These are phyloP conservation scores for Starmerella bacillaris DNA, from an alignment of 805 yeast species.

Conservation along the genomic window DNA sequence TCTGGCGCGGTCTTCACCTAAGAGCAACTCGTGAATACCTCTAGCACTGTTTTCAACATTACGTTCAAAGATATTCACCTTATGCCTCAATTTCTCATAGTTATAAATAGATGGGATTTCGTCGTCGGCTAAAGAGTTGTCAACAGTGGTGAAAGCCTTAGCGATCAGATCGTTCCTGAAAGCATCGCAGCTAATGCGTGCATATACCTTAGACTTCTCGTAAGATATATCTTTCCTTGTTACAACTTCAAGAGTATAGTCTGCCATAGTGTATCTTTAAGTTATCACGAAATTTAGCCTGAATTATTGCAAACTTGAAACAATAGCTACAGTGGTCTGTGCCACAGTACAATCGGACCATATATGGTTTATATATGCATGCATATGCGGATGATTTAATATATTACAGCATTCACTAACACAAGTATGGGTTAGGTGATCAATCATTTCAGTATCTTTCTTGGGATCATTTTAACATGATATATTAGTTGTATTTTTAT, in stretches of 20 bases:
- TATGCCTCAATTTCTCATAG: slow-evolving; percentile 2
- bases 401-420: too few species aligned
- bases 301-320: too few species aligned
- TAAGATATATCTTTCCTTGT: slow-evolving; percentile 2
- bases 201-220: slow-evolving; percentile 3
- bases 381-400: too few species aligned
- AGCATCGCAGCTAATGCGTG: slow-evolving; percentile 6
- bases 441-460: too few species aligned
- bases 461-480: too few species aligned
- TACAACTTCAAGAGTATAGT: not conserved
- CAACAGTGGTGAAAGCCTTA: not conserved
- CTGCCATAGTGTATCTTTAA: too few species aligned
- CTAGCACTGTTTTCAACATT: slow-evolving; percentile 1
- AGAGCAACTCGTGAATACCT: not conserved
- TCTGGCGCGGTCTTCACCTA: slow-evolving; percentile 1
- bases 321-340: too few species aligned
- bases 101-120: slow-evolving; percentile 5
- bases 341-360: too few species aligned
- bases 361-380: too few species aligned
- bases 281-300: too few species aligned
- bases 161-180: slow-evolving; percentile 4
- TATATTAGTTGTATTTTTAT: too few species aligned
- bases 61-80: slow-evolving; percentile 2
- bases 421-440: too few species aligned
- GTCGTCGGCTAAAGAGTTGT: not conserved